Base-by-base conservation (phyloP, 1,139 yeast species). In the Pichia sp. region DNA sequence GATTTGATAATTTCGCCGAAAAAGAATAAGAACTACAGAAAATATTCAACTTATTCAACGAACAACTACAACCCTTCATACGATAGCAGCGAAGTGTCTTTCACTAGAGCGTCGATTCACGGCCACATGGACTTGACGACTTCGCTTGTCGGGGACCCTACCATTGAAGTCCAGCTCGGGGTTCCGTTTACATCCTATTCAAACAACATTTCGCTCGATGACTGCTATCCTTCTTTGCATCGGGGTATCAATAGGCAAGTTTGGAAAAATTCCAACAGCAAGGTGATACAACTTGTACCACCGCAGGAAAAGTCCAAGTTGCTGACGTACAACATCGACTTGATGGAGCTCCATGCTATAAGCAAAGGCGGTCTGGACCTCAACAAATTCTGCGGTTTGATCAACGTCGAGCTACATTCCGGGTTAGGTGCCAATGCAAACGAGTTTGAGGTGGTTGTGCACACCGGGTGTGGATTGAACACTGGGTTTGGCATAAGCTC, bases 251-350 rank as follows among this genome's bases (percentile, higher is more conserved):
- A 81, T 54, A 60, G 75, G 4, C 76, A 72, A 31, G 67, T 68
- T 34, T 82, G 85, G 84, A 52, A 61, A 10, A 59, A 50, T 30
- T 53, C 63, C 10, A 65, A 64, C 7, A 70, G 72, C 1, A 81
- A 80, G 0, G 60, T 73, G 0, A 66, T 90, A 45, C 75, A 82
- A 15, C 89, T 92, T 64, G 78, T 87, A 23, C 99, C 99, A 3
- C 96, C 98, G 0, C 97, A 93, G 68, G 98, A 96, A 4, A 78
- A 75, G 58, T 81, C 84, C 45, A 75, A 79, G 5, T 69, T 93
- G 19, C 79, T 86, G 77, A 73, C 79, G 30, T 93, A 93, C 66
- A 75, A 79, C 6, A 69, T 87, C 36, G 88, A 87, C 57, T 67
- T 71, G 54, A 64, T 65, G 58, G 62, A 59, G 47, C 42, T 57